Base-by-base conservation (phyloP, 1,139 yeast species). In the Zygosaccharomyces pseudobailii region DNA sequence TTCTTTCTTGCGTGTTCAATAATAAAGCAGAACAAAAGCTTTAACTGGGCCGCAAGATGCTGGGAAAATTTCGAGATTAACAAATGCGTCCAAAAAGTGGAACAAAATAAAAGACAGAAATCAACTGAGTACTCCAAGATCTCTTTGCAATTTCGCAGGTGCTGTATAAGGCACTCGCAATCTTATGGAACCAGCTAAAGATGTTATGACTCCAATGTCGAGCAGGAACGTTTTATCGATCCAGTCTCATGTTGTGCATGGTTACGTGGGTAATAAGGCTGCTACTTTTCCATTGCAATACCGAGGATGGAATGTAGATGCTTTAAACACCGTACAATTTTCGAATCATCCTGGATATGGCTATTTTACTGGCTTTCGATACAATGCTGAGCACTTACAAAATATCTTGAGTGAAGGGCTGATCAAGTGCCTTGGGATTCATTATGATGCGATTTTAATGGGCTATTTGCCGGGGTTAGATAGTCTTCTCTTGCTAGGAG, bases 331-430 rank as follows among this genome's bases (percentile, higher is more conserved):
- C 2, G 92, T 87, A 22, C 83, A 85, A 57, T 82, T 79, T 56
- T 83, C 92, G 8, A 87, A 87, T 59, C 95, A 87, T 66, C 87
- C 95, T 0, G 95, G 87, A 0, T 86, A 86, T 62, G 92, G 90
- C 3, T 54, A 64, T 20, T 68, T 75, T 46, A 63, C 66, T 17
- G 86, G 86, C 13, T 66, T 69, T 22, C 70, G 68, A 41, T 62
- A 74, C 8, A 54, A 71, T 2, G 70, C 76, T 3, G 64, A 62
- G 1, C 76, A 77, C 42, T 58, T 82, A 30, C 46, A 54, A 27
- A 69, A 65, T 2, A 66, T 79, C 3, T 36, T 64, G 7, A 74
- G 72, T 42, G 57, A 70, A 5, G 89, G 90, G 0, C 66, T 82
- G n/a, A 55, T 66, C 21, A 67, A 67, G 13, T 72, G 70, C 1